Evolutionary conservation across 2,329 filamentous ascomycete genomes (phyloP).

Genomic region (Coniochaeta sp.): DNA sequence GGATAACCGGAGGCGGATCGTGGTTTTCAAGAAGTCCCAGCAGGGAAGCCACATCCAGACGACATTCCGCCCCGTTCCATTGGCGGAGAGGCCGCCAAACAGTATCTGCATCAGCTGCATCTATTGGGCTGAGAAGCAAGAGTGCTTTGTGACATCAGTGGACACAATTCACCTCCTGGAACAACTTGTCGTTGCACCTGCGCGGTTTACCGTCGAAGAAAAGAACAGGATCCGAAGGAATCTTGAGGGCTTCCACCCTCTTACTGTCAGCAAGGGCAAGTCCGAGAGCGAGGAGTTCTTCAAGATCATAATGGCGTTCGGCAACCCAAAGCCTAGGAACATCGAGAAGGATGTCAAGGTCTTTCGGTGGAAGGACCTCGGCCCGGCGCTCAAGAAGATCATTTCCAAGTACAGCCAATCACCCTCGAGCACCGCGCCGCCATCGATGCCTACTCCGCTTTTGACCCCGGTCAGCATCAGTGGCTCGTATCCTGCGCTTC

Average conservation of each 20-base stretch:
- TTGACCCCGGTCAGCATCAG: slow-evolving; percentile 29
- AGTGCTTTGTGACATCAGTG: slow-evolving; percentile 92
- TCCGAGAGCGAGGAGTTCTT: slow-evolving; percentile 93
- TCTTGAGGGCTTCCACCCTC: slow-evolving; percentile 84
- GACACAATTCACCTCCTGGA: slow-evolving; percentile 96
- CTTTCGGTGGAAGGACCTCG: slow-evolving; percentile 90
- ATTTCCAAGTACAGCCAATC: slow-evolving; percentile 83
- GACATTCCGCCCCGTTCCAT: slow-evolving; percentile 70
- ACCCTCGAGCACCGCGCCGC: slow-evolving; percentile 12
- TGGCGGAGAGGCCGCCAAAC: slow-evolving; percentile 72
- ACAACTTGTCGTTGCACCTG: slow-evolving; percentile 66
- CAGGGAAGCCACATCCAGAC: slow-evolving; percentile 73
- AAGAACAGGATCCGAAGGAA: slow-evolving; percentile 98
- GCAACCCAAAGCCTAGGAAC: slow-evolving; percentile 88
- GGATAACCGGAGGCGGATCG: slow-evolving; percentile 71
- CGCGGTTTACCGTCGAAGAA: slow-evolving; percentile 89
- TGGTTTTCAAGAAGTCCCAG: slow-evolving; percentile 81
- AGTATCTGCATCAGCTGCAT: slow-evolving; percentile 97
- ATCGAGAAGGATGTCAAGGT: slow-evolving; percentile 99
- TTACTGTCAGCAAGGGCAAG: slow-evolving; percentile 91
- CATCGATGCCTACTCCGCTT: slow-evolving; percentile 27
- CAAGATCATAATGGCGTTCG: slow-evolving; percentile 98
- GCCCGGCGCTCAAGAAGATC: slow-evolving; percentile 89
- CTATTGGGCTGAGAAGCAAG: slow-evolving; percentile 85
- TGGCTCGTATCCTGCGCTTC: slow-evolving; percentile 34